Conservation (phyloP, 2,329 filamentous ascomycete genomes). For the Fusarium sororula region DNA sequence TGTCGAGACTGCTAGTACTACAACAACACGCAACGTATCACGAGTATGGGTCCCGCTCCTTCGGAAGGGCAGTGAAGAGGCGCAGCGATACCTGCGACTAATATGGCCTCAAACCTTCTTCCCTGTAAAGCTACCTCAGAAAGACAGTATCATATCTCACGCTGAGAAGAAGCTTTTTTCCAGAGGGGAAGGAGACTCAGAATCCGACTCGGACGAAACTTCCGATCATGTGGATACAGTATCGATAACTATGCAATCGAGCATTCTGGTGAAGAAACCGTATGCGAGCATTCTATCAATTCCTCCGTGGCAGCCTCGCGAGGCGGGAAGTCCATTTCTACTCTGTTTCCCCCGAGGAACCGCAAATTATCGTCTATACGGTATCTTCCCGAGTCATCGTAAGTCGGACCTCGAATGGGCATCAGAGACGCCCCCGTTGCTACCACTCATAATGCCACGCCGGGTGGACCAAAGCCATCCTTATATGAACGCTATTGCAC, state of each 20-base stretch:
- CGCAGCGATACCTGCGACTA: background rate
- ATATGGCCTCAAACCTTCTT: background rate
- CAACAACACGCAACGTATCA: background rate
- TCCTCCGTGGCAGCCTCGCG: background rate
- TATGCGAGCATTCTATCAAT: background rate
- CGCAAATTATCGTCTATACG: background rate
- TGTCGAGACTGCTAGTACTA: background rate
- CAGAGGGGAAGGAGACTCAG: too few species aligned
- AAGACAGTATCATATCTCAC: background rate
- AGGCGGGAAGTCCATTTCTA: background rate
- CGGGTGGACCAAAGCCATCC: accelerated
- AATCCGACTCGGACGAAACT: too few species aligned
- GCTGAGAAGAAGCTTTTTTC: background rate
- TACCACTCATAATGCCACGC: background rate
- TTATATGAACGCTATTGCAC: accelerated
- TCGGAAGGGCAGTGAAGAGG: background rate
- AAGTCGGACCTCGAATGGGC: background rate
- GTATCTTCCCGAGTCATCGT: background rate
- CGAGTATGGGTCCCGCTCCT: background rate
- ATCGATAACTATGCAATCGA: background rate
- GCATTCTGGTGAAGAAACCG: background rate
- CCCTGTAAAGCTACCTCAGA: background rate
- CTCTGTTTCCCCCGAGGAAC: background rate
- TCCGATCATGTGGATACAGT: background rate
- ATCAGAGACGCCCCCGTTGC: background rate